phyloP scores from a whole-genome alignment of 2,329 filamentous ascomycete species.

The Colletotrichum sp. region DNA sequence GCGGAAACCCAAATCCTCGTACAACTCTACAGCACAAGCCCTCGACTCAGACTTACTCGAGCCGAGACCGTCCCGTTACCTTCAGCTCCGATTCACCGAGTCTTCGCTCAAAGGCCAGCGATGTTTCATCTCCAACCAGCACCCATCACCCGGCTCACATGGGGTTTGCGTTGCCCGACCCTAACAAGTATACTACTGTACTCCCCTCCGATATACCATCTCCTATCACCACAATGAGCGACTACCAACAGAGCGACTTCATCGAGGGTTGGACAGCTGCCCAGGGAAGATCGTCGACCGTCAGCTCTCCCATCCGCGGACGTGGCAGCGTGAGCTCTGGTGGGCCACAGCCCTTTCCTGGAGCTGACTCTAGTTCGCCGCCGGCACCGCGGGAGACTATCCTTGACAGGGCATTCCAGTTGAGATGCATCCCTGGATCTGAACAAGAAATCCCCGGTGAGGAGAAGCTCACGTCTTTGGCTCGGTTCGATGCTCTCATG shows the following conservation, averaged over 20 bases:
- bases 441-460: conserved; percentile 60
- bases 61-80: conserved; percentile 54
- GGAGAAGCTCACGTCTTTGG: conserved; percentile 68
- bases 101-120: conserved; percentile 66
- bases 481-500: conserved; percentile 71
- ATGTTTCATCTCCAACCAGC: conserved; percentile 64
- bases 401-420: conserved; percentile 69
- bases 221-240: conserved; percentile 56
- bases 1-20: conserved; percentile 43
- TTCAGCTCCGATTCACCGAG: conserved; percentile 65
- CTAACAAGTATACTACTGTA: conserved; percentile 54
- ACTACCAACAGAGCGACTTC: conserved; percentile 59
- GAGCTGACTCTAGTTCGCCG: conserved; percentile 53
- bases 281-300: conserved; percentile 62
- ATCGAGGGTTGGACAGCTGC: conserved; percentile 67
- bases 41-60: conserved; percentile 53
- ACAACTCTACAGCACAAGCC: conserved; percentile 51
- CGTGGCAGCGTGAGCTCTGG: conserved; percentile 62
- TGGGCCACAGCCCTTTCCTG: conserved; percentile 36
- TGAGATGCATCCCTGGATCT: conserved; percentile 67
- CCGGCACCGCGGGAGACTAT: conserved; percentile 67
- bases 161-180: conserved; percentile 41
- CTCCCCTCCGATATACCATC: conserved; percentile 60
- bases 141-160: conserved; percentile 47
- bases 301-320: conserved; percentile 61